These are phyloP conservation scores for Pseudonitzschia multistriata DNA, from an alignment of 108 stramenopile genomes.

Conservation along the genomic window DNA sequence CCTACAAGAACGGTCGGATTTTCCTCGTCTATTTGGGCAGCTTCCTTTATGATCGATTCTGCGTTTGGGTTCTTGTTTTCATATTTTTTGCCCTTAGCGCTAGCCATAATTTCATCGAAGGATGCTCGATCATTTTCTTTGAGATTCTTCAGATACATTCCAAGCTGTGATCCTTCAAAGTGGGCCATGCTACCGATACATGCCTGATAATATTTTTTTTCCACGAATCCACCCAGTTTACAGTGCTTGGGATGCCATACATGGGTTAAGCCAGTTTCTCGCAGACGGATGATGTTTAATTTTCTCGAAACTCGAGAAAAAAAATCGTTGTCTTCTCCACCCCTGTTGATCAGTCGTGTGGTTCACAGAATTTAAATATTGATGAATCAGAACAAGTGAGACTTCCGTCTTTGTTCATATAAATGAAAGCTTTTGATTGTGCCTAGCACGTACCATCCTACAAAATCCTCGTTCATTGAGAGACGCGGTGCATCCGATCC, in stretches of 20 bases:
- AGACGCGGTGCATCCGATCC: conserved; percentile 21
- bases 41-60: background rate
- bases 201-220: conserved; percentile 10
- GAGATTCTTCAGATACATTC: conserved; percentile 21
- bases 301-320: conserved; percentile 14
- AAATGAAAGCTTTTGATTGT: background rate
- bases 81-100: background rate
- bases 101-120: conserved; percentile 15
- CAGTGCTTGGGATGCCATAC: conserved; percentile 17
- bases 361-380: background rate
- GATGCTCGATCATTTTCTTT: conserved; percentile 2
- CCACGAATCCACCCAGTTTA: conserved; percentile 10
- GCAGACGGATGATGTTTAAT: conserved; percentile 29
- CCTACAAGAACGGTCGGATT: conserved; percentile 16
- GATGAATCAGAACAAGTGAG: background rate
- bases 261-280: conserved; percentile 23
- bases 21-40: conserved; percentile 3
- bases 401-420: too few relatives aligned
- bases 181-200: conserved; percentile 25
- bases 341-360: background rate
- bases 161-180: conserved; percentile 28
- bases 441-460: conserved; percentile 19
- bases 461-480: conserved; percentile 20
- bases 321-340: conserved; percentile 29
- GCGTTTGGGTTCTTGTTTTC: conserved; percentile 6